Percentiles rank a stretch among this genome's conserved stretches.
These are phyloP conservation scores for Taphrina wiesneri DNA, from an alignment of 1,139 yeast species.

Conservation along the genomic window DNA sequence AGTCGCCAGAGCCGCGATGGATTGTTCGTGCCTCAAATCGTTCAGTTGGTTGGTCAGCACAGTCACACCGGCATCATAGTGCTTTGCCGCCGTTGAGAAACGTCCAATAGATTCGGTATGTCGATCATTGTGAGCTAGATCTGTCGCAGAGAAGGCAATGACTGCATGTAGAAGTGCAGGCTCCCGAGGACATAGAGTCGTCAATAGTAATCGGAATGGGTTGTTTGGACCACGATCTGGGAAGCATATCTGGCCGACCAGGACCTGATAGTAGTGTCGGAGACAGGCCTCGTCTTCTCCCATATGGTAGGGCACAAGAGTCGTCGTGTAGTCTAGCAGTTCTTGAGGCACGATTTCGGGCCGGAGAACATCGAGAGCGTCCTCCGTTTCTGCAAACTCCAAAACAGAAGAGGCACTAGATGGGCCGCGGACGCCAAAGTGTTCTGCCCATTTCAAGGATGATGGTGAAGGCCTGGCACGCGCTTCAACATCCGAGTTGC, in stretches of 20 bases:
- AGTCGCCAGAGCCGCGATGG: slow-evolving; percentile 29
- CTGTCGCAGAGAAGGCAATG: slow-evolving; percentile 26
- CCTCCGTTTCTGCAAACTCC: background rate
- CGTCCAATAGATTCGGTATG: background rate
- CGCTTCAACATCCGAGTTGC: background rate
- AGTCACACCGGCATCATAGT: slow-evolving; percentile 5
- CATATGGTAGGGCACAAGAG: slow-evolving; percentile 12
- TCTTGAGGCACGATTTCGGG: slow-evolving; percentile 7
- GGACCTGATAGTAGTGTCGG: slow-evolving; percentile 3
- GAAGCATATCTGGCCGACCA: slow-evolving; percentile 2
- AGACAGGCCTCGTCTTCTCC: slow-evolving; percentile 18
- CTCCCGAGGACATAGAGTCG: slow-evolving; percentile 21
- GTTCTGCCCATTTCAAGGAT: slow-evolving; percentile 29
- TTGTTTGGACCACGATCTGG: slow-evolving; percentile 31
- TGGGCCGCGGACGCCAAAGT: slow-evolving; percentile 13
- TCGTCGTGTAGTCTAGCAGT: background rate
- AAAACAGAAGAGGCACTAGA: slow-evolving; percentile 8
- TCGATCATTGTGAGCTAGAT: slow-evolving; percentile 21
- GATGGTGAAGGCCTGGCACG: slow-evolving; percentile 8
- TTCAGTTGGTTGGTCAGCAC: slow-evolving; percentile 9
- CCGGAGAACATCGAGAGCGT: background rate
- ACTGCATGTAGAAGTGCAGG: slow-evolving; percentile 32
- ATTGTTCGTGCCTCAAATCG: slow-evolving; percentile 14
- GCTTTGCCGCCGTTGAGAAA: slow-evolving; percentile 12
- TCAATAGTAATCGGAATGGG: slow-evolving; percentile 21